Evolutionary conservation across 129 eudicot genomes (phyloP), one percentile per base, ranked within the genome.

Genomic region (Saussurea involucrata): DNA sequence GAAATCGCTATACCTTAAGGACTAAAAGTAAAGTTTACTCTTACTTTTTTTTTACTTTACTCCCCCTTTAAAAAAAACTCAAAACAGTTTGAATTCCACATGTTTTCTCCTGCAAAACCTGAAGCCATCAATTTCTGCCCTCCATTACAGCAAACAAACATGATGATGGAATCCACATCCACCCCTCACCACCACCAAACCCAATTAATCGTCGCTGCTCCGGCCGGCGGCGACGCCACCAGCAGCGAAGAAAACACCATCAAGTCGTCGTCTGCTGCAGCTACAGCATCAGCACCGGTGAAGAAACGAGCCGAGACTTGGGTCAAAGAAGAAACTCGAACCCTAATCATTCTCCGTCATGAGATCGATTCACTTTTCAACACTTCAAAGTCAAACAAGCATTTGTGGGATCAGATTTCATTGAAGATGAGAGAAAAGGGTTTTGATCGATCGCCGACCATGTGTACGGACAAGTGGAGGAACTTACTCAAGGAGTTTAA

Each of bases 391-490:
- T 89, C 96, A 2, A 94, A 94, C 84, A 94, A 89, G 74, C 97
- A 94, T 46, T 58, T 94, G 78, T 94, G 98, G 98, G 98, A 94
- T 15, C 92, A 86, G 80, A 94, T 94, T 65, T 87, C 96, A 0
- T 17, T 65, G 37, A 94, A 87, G 76, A 94, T 94, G 98, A 85
- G 91, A 72, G 96, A 87, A 13, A 87, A 86, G 42, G 98, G 98
- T n/a, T 94, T 91, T 33, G 98, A 94, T 83, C 75, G 98, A 34
- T 90, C 97, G 0, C 97, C 98, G 4, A 90, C 98, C n/a, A 94
- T 94, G 98, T 94, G 98, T 66, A 94, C 98, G 8, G 98, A 94
- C 31, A 94, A 94, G 83, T 94, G 98, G 98, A 89, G 98, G 86
- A 94, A 94, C 76, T 75, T 94, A 77, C 49, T 94, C 69, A 94